These are phyloP conservation scores for Xylaria telfairii DNA, from an alignment of 495 filamentous ascomycete genomes.

Conservation along the genomic window DNA sequence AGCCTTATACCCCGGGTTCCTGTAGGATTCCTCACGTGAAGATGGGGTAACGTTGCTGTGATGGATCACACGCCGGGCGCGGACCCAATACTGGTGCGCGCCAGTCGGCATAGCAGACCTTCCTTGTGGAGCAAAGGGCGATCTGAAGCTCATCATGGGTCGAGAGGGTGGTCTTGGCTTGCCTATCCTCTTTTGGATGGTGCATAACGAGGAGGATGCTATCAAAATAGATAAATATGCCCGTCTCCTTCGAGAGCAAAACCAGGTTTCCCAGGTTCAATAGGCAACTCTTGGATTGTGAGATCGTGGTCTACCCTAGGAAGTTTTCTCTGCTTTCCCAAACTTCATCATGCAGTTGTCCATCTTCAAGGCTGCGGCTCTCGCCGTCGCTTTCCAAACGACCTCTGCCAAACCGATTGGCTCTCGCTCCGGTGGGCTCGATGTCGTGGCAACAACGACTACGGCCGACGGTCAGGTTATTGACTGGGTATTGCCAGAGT, in stretches of 20 bases:
- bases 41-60: slow-evolving; percentile 17
- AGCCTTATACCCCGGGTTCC: background rate
- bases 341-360: slow-evolving; percentile 14
- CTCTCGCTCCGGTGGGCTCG: background rate
- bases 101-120: slow-evolving; percentile 7
- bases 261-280: background rate
- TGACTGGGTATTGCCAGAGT: slow-evolving; percentile 36
- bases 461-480: slow-evolving; percentile 29
- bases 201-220: background rate
- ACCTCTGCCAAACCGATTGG: slow-evolving; percentile 2
- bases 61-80: slow-evolving; percentile 4
- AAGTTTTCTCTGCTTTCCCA: background rate
- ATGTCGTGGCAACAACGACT: slow-evolving; percentile 27
- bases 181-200: background rate
- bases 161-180: background rate
- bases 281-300: background rate
- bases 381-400: slow-evolving; percentile 16
- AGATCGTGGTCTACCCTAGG: background rate
- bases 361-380: slow-evolving; percentile 21
- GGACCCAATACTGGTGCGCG: background rate
- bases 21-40: background rate
- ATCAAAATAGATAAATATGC: slow-evolving; percentile 14
- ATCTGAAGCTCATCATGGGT: slow-evolving; percentile 9
- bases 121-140: slow-evolving; percentile 10
- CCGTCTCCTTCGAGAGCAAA: background rate